phyloP scores from a whole-genome alignment of 192 early-diverging fungal genomes.

The Podila epicladia region DNA sequence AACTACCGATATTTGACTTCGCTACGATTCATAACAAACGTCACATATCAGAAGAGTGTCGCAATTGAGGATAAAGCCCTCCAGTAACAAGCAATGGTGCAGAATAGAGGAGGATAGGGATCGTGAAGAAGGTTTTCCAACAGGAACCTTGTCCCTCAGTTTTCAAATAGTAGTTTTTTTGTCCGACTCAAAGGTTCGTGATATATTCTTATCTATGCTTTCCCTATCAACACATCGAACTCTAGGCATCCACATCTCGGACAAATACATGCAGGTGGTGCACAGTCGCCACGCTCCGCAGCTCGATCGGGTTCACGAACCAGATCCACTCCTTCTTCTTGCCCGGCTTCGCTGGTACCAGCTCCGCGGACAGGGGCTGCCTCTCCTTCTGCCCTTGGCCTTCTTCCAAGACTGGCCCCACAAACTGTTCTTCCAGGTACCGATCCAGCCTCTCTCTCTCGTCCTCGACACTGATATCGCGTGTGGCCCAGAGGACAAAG shows the following conservation, averaged over 20 bases:
- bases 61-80: too few relatives aligned
- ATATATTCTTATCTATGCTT: too few relatives aligned
- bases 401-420: neutral
- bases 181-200: too few relatives aligned
- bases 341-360: conserved; percentile 10
- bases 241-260: conserved; percentile 17
- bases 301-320: conserved; percentile 39
- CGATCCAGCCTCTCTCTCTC: conserved; percentile 17
- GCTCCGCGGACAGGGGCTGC: neutral
- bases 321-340: conserved; percentile 44
- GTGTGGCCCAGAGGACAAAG: conserved; percentile 45
- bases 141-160: too few relatives aligned
- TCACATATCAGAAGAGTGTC: too few relatives aligned
- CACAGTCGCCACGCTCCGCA: conserved; percentile 32
- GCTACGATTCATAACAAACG: too few relatives aligned
- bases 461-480: conserved; percentile 18
- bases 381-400: neutral
- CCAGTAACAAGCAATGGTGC: too few relatives aligned
- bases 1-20: too few relatives aligned
- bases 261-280: conserved; percentile 48
- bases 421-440: conserved; percentile 15
- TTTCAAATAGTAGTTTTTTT: too few relatives aligned
- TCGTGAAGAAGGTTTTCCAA: too few relatives aligned
- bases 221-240: too few relatives aligned
- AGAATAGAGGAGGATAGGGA: too few relatives aligned